These are phyloP conservation scores for Colletotrichum tropicicola DNA, from an alignment of 2,329 filamentous ascomycete genomes.

Conservation along the genomic window DNA sequence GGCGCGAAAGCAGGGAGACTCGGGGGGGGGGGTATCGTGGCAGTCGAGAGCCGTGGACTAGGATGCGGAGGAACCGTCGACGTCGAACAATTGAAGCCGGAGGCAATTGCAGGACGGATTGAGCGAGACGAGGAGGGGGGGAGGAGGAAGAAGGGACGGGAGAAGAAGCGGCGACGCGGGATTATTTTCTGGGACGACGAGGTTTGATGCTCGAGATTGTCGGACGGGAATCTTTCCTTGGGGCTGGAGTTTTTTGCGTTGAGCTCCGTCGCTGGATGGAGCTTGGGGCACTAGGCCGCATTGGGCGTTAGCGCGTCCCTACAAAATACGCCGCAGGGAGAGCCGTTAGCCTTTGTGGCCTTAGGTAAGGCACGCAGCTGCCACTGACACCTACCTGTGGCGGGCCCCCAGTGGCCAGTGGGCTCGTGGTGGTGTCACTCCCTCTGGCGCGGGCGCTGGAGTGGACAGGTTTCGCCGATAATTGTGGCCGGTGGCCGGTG, in stretches of 20 bases:
- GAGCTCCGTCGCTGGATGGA: conserved; percentile 48
- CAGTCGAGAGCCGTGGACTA: neutral
- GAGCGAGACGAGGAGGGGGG: conserved; percentile 32
- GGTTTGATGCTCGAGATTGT: conserved; percentile 37
- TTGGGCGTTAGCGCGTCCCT: conserved; percentile 35
- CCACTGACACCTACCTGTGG: neutral
- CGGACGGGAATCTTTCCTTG: conserved; percentile 44
- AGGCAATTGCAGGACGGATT: conserved; percentile 25
- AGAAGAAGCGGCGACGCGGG: conserved; percentile 37
- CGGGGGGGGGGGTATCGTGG: neutral
- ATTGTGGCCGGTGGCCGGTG: conserved; percentile 20
- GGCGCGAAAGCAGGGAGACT: conserved; percentile 24
- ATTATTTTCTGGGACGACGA: conserved; percentile 41
- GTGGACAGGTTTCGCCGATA: conserved; percentile 13
- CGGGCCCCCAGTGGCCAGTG: too few relatives aligned
- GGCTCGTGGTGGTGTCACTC: neutral
- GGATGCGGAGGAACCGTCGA: conserved; percentile 12
- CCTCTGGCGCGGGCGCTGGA: neutral
- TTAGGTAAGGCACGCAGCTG: neutral
- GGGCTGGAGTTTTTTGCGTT: conserved; percentile 53
- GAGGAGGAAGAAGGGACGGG: conserved; percentile 11
- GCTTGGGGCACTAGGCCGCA: conserved; percentile 42
- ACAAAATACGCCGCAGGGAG: conserved; percentile 32
- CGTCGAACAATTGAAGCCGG: conserved; percentile 26
- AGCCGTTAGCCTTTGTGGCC: conserved; percentile 19